Conservation (phyloP, 2,329 filamentous ascomycete species). For the Ramichloridium luteum region DNA sequence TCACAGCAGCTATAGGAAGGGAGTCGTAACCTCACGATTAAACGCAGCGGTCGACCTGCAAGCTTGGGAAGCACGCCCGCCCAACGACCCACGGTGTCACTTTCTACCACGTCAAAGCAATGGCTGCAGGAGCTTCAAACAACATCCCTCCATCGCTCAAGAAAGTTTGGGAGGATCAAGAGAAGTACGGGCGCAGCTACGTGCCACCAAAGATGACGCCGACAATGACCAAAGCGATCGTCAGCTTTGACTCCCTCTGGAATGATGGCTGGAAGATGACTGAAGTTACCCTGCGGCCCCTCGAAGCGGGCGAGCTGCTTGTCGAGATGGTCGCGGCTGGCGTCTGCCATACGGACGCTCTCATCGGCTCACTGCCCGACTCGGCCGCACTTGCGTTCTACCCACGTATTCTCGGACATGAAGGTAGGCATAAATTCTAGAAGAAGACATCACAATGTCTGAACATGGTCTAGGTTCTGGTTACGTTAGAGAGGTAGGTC, state of each 20-base stretch:
- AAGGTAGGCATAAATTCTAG: constrained; percentile 28
- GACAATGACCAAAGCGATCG: constrained; percentile 25
- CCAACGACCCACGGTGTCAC: too few species aligned
- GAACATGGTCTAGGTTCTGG: constrained; percentile 27
- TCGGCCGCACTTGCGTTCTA: constrained; percentile 29
- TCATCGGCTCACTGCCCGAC: constrained; percentile 30
- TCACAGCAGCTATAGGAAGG: too few species aligned
- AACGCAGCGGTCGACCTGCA: too few species aligned
- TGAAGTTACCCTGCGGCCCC: constrained; percentile 26
- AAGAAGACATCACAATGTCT: neutral
- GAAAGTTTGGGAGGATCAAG: constrained; percentile 17
- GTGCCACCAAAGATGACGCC: constrained; percentile 10
- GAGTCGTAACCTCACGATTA: too few species aligned
- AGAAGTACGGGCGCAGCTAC: constrained; percentile 7
- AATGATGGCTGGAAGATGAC: constrained; percentile 31
- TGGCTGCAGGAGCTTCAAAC: constrained; percentile 15
- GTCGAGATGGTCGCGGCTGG: constrained; percentile 42
- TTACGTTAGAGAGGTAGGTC: constrained; percentile 36
- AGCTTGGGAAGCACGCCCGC: too few species aligned
- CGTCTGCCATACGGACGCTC: constrained; percentile 44
- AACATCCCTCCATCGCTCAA: constrained; percentile 18
- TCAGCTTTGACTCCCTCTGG: constrained; percentile 26
- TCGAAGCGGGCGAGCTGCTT: constrained; percentile 36
- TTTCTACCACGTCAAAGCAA: too few species aligned
- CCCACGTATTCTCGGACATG: constrained; percentile 41